A percentile compares a stretch with the other conserved stretches of the same genome.
Evolutionary conservation across 306 rosid species (phyloP).

Genomic region (Urtica urens): DNA sequence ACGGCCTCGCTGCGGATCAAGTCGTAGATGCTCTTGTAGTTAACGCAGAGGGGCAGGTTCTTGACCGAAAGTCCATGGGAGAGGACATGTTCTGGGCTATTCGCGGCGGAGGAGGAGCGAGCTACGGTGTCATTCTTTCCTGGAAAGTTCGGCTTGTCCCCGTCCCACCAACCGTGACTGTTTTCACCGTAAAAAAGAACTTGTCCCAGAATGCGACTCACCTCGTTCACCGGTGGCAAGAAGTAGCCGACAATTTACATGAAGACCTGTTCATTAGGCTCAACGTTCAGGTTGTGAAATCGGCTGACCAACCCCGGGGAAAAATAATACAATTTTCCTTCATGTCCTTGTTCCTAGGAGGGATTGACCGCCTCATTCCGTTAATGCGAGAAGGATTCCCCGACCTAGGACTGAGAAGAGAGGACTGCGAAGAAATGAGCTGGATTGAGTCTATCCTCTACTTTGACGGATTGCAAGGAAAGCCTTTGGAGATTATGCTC

Average conservation of each 20-base stretch:
- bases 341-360: not conserved
- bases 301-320: not conserved
- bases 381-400: not conserved
- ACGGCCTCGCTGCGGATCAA: not conserved
- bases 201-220: not conserved
- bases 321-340: not conserved
- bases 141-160: not conserved
- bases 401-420: not conserved
- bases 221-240: constrained; percentile 1
- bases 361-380: not conserved
- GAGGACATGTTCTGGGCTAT: constrained; percentile 52
- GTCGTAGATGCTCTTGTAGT: not conserved
- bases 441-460: not conserved
- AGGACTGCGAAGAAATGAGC: not conserved
- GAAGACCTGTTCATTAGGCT: not conserved
- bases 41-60: not conserved
- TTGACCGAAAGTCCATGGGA: not conserved
- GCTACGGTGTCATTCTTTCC: not conserved
- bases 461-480: not conserved
- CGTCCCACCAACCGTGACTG: not conserved
- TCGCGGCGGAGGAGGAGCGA: not conserved
- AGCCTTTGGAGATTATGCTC: not conserved
- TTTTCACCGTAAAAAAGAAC: not conserved
- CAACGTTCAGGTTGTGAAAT: not conserved
- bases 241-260: not conserved